A percentile compares a stretch with the other conserved stretches of the same genome.
phyloP scores from a whole-genome alignment of 1,284 basidiomycete species.

The Rhodotorula sp. region DNA sequence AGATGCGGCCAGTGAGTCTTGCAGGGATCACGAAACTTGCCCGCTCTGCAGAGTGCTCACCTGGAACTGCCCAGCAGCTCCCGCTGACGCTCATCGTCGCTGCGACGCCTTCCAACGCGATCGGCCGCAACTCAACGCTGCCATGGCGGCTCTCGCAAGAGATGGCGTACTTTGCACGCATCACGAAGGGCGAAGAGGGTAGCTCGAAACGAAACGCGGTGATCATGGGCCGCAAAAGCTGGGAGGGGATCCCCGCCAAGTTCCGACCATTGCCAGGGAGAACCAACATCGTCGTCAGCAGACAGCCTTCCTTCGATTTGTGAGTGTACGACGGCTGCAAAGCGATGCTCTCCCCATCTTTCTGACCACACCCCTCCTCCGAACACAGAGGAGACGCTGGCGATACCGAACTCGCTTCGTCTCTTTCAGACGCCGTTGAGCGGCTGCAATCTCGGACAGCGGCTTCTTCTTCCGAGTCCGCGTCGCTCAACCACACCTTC shows the following conservation, averaged over 20 bases:
- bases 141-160: conserved; percentile 90
- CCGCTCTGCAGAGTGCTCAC: neutral
- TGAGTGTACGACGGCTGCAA: conserved; percentile 51
- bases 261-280: conserved; percentile 78
- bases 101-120: conserved; percentile 81
- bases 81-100: conserved; percentile 85
- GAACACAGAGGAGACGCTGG: conserved; percentile 2
- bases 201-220: conserved; percentile 65
- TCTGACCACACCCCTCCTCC: neutral
- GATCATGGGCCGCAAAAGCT: conserved; percentile 95
- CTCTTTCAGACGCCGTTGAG: conserved; percentile 46
- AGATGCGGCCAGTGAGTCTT: conserved; percentile 20
- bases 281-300: conserved; percentile 77
- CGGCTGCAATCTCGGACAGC: conserved; percentile 55
- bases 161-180: conserved; percentile 87
- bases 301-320: conserved; percentile 63
- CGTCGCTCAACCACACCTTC: conserved; percentile 55
- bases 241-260: conserved; percentile 92
- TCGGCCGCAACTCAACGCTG: conserved; percentile 69
- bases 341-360: neutral
- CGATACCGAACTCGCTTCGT: conserved; percentile 30
- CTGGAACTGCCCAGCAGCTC: conserved; percentile 19
- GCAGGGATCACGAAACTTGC: too few relatives aligned
- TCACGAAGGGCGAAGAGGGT: conserved; percentile 60
- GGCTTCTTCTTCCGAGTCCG: conserved; percentile 55